Conservation (phyloP, 2,329 filamentous ascomycete genomes). For the Aspergillus felis region DNA sequence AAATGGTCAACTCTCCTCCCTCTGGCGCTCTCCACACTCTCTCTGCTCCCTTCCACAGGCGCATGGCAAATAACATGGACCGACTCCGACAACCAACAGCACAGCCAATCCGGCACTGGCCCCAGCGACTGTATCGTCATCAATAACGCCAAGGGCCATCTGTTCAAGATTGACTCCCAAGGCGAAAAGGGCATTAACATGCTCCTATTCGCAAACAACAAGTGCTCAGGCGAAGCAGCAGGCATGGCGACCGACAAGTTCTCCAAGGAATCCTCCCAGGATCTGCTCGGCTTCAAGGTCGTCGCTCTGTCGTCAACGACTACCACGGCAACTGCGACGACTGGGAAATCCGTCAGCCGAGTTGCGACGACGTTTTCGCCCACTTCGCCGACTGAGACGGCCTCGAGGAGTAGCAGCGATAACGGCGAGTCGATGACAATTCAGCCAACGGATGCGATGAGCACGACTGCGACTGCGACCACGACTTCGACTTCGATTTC, state of each 20-base stretch:
- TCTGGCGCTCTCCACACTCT: not conserved
- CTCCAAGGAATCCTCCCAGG: slow-evolving; percentile 3
- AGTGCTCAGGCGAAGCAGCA: slow-evolving; percentile 2
- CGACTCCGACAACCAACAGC: slow-evolving; percentile 3
- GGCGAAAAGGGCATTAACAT: slow-evolving; percentile 10
- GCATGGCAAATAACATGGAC: slow-evolving; percentile 11
- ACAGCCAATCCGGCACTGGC: slow-evolving; percentile 4
- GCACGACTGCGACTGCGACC: not conserved
- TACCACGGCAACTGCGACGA: not conserved
- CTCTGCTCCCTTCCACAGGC: slow-evolving; percentile 1
- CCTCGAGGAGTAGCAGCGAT: not conserved
- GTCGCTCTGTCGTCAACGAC: not conserved
- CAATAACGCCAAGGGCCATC: slow-evolving; percentile 8
- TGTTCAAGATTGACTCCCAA: slow-evolving; percentile 10
- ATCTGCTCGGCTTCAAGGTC: slow-evolving; percentile 10
- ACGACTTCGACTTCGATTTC: no score
- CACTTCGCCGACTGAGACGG: not conserved
- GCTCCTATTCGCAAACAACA: slow-evolving; percentile 8
- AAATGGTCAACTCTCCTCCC: slow-evolving; percentile 7
- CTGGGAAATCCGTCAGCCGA: not conserved
- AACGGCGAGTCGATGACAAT: not conserved
- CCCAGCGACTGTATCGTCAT: slow-evolving; percentile 10
- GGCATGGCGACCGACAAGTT: slow-evolving; percentile 7
- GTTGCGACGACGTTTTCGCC: not conserved
- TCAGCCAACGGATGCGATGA: not conserved